These are phyloP conservation scores for Coniferiporia weirii DNA, from an alignment of 1,284 basidiomycete genomes.

Conservation along the genomic window DNA sequence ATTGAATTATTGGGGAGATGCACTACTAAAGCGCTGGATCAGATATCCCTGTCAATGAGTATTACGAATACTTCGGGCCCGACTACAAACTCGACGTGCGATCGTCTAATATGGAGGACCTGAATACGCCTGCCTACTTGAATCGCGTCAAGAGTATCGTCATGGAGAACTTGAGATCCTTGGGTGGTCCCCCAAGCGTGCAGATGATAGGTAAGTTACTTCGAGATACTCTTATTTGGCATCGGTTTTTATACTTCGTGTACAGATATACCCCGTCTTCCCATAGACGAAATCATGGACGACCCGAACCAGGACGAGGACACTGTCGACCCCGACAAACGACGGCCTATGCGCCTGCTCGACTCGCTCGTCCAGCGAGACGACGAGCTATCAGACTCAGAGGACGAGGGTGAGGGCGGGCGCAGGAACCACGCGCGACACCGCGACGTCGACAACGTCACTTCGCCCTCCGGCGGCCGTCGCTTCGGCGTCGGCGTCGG, in stretches of 20 bases:
- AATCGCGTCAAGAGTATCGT: slow-evolving; percentile 91
- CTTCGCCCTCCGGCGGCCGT: slow-evolving; percentile 32
- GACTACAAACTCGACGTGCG: slow-evolving; percentile 97
- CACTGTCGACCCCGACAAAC: slow-evolving; percentile 65
- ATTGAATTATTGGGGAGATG: not conserved
- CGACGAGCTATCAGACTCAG: slow-evolving; percentile 79
- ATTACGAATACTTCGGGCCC: slow-evolving; percentile 99
- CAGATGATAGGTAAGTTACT: slow-evolving; percentile 69
- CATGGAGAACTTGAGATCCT: slow-evolving; percentile 83
- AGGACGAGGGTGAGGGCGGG: slow-evolving; percentile 82
- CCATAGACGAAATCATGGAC: slow-evolving; percentile 74
- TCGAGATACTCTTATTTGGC: not conserved
- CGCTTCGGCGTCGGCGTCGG: slow-evolving; percentile 66
- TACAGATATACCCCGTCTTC: slow-evolving; percentile 70
- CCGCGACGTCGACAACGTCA: slow-evolving; percentile 43
- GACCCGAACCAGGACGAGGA: slow-evolving; percentile 82
- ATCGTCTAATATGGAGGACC: slow-evolving; percentile 92
- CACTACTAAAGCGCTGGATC: not conserved
- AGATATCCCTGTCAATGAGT: slow-evolving; percentile 97
- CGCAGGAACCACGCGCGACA: slow-evolving; percentile 62
- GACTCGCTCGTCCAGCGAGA: slow-evolving; percentile 72
- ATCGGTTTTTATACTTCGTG: not conserved
- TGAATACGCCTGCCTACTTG: slow-evolving; percentile 91
- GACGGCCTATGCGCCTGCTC: slow-evolving; percentile 67
- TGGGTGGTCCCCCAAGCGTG: slow-evolving; percentile 84